Conservation (phyloP, 306 rosid species). For the Acacia melanoxylon region DNA sequence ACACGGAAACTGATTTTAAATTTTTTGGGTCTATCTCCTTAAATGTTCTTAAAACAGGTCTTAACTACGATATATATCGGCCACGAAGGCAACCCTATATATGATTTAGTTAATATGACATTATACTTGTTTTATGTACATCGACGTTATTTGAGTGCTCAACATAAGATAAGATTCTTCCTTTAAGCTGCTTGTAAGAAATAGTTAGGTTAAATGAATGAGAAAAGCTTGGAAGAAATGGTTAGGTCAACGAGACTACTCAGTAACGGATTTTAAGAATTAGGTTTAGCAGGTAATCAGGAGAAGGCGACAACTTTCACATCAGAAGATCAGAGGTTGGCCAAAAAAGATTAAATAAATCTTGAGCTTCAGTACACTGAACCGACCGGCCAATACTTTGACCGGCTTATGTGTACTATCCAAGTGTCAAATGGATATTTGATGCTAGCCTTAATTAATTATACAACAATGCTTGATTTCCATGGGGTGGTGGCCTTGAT, state of each 20-base stretch:
- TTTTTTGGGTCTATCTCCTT: not conserved
- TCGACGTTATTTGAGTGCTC: not conserved
- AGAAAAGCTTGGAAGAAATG: not conserved
- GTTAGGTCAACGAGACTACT: not conserved
- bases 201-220: not conserved
- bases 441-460: not conserved
- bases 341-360: not conserved
- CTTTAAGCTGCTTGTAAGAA: not conserved
- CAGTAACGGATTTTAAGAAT: slow-evolving; percentile 18
- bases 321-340: not conserved
- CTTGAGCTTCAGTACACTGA: not conserved
- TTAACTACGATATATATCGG: too few species aligned
- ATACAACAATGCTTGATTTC: not conserved
- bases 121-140: not conserved
- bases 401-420: not conserved
- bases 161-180: not conserved
- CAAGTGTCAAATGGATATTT: slow-evolving; percentile 1
- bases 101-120: not conserved
- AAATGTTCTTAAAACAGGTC: not conserved
- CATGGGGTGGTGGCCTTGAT: not conserved
- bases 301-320: not conserved
- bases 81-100: too few species aligned
- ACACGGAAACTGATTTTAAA: not conserved
- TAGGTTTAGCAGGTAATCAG: not conserved
- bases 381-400: not conserved